A percentile compares a stretch with the other conserved stretches of the same genome.
Evolutionary conservation across 106 monocot genomes (phyloP).

Genomic region (Vanilla planifolia): DNA sequence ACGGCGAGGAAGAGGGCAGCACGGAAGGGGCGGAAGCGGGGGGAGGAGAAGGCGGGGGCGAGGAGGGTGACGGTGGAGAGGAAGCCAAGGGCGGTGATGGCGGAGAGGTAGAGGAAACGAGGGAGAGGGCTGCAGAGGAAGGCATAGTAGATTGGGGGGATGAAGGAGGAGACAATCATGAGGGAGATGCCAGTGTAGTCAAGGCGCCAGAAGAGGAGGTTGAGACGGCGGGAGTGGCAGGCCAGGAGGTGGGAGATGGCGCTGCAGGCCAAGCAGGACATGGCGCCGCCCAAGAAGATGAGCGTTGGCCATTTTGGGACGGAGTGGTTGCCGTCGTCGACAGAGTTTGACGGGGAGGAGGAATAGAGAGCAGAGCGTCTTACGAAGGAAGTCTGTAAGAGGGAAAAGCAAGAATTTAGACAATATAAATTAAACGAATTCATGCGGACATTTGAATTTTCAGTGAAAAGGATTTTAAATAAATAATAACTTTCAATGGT

Average conservation of each 20-base stretch:
- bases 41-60: slow-evolving; percentile 48
- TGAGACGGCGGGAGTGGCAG: slow-evolving; percentile 79
- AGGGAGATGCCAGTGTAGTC: slow-evolving; percentile 84
- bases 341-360: neutral
- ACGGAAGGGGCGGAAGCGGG: slow-evolving; percentile 64
- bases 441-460: no score
- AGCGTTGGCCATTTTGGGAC: slow-evolving; percentile 74
- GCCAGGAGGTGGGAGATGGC: slow-evolving; percentile 73
- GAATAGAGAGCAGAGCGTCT: no score
- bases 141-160: slow-evolving; percentile 86
- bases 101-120: slow-evolving; percentile 57
- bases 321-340: neutral
- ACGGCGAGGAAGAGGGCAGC: slow-evolving; percentile 70
- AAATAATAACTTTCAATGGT: no score
- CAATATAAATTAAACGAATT: no score
- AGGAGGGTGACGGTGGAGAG: slow-evolving; percentile 42
- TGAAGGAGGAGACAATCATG: slow-evolving; percentile 90
- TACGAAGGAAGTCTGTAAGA: neutral
- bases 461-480: no score
- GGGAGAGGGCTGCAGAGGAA: slow-evolving; percentile 66
- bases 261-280: slow-evolving; percentile 74
- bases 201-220: slow-evolving; percentile 80
- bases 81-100: slow-evolving; percentile 52
- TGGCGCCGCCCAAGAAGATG: slow-evolving; percentile 70
- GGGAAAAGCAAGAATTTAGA: neutral